phyloP scores from a whole-genome alignment of 768 basidiomycete genomes.

The Amanita brunnescens region DNA sequence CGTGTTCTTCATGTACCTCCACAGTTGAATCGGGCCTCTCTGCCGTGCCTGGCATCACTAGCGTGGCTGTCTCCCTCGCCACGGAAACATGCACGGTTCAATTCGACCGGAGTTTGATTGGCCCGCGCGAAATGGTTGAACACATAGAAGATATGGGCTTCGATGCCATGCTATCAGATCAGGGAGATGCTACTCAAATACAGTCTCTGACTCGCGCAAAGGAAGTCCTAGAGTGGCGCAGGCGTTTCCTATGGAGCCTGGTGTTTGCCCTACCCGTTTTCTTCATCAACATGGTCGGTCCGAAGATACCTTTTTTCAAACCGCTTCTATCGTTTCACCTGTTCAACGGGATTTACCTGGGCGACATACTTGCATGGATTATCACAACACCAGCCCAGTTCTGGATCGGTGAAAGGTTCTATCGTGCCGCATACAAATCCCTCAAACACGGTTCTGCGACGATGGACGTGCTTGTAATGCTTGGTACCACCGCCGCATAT shows the following conservation, averaged over 20 bases:
- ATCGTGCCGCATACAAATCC: conserved; percentile 84
- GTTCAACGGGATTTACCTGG: conserved; percentile 65
- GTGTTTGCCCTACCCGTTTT: conserved; percentile 91
- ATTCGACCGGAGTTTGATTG: conserved; percentile 66
- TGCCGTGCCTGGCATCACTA: conserved; percentile 63
- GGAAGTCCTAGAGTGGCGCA: conserved; percentile 87
- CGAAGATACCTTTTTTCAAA: conserved; percentile 53
- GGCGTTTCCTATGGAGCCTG: conserved; percentile 64
- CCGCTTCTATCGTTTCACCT: conserved; percentile 42
- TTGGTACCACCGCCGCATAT: conserved; percentile 93
- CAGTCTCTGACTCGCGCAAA: conserved; percentile 81
- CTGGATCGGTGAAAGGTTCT: conserved; percentile 84
- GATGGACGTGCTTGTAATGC: conserved; percentile 96
- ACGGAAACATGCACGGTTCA: conserved; percentile 67
- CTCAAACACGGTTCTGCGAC: conserved; percentile 85
- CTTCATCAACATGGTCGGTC: conserved; percentile 80
- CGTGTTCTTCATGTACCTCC: conserved; percentile 72
- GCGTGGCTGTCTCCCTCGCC: conserved; percentile 65
- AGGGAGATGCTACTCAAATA: conserved; percentile 75
- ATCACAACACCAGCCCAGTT: conserved; percentile 91
- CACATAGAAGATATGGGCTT: conserved; percentile 84
- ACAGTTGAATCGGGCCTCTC: conserved; percentile 66
- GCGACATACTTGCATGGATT: conserved; percentile 65
- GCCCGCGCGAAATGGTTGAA: conserved; percentile 83
- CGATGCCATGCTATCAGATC: conserved; percentile 78